Evolutionary conservation across 2,329 filamentous ascomycete genomes (phyloP), one percentile per base, ranked within the genome.

Genomic region (Gnomoniopsis smithogilvyi): DNA sequence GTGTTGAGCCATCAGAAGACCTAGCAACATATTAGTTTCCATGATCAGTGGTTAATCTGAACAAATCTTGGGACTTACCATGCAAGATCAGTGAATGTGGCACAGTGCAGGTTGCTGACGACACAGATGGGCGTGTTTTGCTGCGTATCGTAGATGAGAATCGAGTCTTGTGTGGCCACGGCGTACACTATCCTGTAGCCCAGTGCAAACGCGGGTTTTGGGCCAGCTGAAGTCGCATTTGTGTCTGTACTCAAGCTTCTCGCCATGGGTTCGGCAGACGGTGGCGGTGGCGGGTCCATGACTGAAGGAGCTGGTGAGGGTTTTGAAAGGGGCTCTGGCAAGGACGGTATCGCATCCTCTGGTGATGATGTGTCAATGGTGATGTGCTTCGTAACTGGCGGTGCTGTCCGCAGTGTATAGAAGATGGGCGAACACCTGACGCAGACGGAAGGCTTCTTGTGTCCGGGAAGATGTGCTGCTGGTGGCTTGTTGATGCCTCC

Each of bases 391-490:
- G 93, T 96, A 3, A 83, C 75, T 11, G 88, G 86, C 0, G 82
- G 74, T 0, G 80, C 76, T 67, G 89, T 85, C 45, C 95, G 86
- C 22, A 96, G 78, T 0, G 88, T 91, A 74, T 98, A 99, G 66
- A 91, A 88, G 24, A 96, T 76, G 0, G 95, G 95, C 15, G 94
- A 99, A 71, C 95, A 99, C 69, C 91, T 91, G 61, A 99, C 91
- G 1, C 93, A 95, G 12, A 99, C 91, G 0, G 95, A 98, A 0
- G 95, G 95, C 73, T 99, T 99, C 79, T 97, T 99, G 74, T 98
- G 94, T 1, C 95, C 95, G 0, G 95, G 95, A 7, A 99, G 81
- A 74, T 98, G 95, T 7, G 94, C 92, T 59, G 98, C 90, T 2
- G 95, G 95, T 1, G 95, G 92, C 72, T 96, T 97, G 76, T 97